Evolutionary conservation across 495 filamentous ascomycete species (phyloP), one percentile per base, ranked within the genome.

Genomic region (Bryoglossum gracile): DNA sequence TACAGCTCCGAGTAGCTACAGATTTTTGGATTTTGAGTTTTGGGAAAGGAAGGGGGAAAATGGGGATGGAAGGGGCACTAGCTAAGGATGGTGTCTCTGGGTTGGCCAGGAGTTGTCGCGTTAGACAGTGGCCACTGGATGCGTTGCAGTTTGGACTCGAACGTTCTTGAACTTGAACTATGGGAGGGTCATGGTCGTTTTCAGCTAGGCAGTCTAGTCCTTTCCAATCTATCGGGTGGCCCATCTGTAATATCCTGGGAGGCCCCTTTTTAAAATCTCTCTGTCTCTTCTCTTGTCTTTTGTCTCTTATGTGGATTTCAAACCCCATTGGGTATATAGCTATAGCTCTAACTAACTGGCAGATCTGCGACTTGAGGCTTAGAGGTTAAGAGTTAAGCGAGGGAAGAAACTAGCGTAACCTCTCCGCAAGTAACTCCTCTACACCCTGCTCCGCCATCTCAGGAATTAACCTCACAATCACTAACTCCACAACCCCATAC

Each of bases 401-500:
- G n/a, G 24, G 22, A 25, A 11, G 18, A 21, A 42, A 21, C 51
- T 71, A 72, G 52, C 76, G 71, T 33, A 87, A 65, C 56, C 89
- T 73, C 60, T 83, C 82, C 56, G 75, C 82, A 76, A 87, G 77
- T 38, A 95, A 63, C 59, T 88, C 84, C 46, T 67, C 65, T 8
- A 87, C 76, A 30, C 82, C 81, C 58, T 75, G 81, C 54, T 89
- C 86, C 24, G 77, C 75, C 56, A 97, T 56, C 72, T 98, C 92
- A 22, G 92, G 92, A 43, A 95, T 72, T 25, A 96, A 65, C 56
- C 82, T 76, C 28, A 84, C 79, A 11, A 98, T 68, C 0, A 94
- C 50, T 44, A 87, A 67, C 64, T 97, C 92, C 32, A 95, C 57
- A 32, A 89, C 70, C 18, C 74, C 69, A 55, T 91, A 94, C 35